Evolutionary conservation across 2,329 filamentous ascomycete species (phyloP).

Genomic region (Sclerotinia minor): DNA sequence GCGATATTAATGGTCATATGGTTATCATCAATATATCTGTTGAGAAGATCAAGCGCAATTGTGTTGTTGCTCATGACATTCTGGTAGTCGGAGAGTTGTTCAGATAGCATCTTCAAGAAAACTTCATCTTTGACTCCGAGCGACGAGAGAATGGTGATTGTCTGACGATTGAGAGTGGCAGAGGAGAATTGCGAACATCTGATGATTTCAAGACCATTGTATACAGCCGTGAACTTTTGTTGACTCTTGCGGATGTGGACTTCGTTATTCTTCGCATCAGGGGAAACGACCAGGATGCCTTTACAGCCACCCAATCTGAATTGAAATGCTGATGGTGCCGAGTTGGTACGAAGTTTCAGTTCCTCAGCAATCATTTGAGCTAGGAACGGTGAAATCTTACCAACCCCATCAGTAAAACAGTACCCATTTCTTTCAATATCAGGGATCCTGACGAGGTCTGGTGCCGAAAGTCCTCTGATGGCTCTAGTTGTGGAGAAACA

Average conservation of each 20-base stretch:
- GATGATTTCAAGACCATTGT: conserved; percentile 80
- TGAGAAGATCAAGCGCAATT: conserved; percentile 67
- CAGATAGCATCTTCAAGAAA: conserved; percentile 66
- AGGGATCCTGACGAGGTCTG: conserved; percentile 56
- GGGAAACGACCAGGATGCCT: conserved; percentile 78
- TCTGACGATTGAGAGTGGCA: conserved; percentile 84
- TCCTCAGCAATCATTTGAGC: conserved; percentile 72
- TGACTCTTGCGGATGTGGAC: conserved; percentile 83
- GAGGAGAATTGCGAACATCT: conserved; percentile 73
- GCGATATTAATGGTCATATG: conserved; percentile 74
- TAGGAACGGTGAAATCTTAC: conserved; percentile 81
- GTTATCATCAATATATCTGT: conserved; percentile 80
- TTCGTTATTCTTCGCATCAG: conserved; percentile 63
- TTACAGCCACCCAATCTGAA: conserved; percentile 93
- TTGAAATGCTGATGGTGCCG: conserved; percentile 79
- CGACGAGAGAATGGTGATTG: conserved; percentile 79
- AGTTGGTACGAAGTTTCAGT: conserved; percentile 59
- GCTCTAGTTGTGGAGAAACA: conserved; percentile 92
- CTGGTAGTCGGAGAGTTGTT: conserved; percentile 68
- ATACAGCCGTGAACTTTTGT: conserved; percentile 75
- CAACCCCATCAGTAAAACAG: conserved; percentile 88
- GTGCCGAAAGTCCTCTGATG: conserved; percentile 62
- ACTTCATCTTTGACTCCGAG: conserved; percentile 68
- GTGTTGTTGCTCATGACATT: conserved; percentile 65
- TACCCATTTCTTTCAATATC: conserved; percentile 71